phyloP scores from a whole-genome alignment of 352 stramenopile species.

The Plasmopara halstedii region DNA sequence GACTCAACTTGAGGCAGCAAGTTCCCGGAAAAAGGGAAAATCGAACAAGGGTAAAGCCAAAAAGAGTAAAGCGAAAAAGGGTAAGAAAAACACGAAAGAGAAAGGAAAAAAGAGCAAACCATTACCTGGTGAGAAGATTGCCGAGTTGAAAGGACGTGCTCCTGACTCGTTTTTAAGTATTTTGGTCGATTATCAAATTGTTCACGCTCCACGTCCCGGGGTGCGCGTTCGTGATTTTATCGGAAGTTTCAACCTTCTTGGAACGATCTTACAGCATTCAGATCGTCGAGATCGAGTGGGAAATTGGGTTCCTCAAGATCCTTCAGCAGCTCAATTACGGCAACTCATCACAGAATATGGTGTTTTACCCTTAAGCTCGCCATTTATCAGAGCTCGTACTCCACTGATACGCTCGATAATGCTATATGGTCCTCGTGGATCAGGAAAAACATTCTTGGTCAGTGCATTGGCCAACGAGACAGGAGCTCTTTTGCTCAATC shows the following conservation, averaged over 20 bases:
- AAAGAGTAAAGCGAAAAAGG: conserved; percentile 36
- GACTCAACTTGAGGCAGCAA: conserved; percentile 69
- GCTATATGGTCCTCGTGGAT: conserved; percentile 88
- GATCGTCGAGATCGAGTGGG: conserved; percentile 59
- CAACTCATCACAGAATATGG: conserved; percentile 88
- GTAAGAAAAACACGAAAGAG: conserved; percentile 40
- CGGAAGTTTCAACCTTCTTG: conserved; percentile 90
- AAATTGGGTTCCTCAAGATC: conserved; percentile 88
- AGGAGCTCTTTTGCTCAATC: conserved; percentile 91
- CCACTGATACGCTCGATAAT: conserved; percentile 85
- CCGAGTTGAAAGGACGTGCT: conserved; percentile 84
- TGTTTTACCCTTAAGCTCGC: conserved; percentile 81
- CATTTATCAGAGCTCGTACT: conserved; percentile 64
- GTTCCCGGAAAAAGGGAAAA: conserved; percentile 69
- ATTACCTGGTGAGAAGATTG: conserved; percentile 88
- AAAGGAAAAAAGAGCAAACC: conserved; percentile 61
- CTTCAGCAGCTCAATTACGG: conserved; percentile 86
- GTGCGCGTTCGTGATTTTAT: conserved; percentile 75
- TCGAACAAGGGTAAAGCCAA: conserved; percentile 60
- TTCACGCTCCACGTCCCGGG: conserved; percentile 45
- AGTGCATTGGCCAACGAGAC: conserved; percentile 89
- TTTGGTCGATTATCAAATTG: conserved; percentile 85
- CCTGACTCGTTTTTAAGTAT: conserved; percentile 86
- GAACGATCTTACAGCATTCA: conserved; percentile 57
- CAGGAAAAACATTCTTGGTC: conserved; percentile 91